Evolutionary conservation across 495 filamentous ascomycete species (phyloP).

Genomic region (Penicillium coprophilum): DNA sequence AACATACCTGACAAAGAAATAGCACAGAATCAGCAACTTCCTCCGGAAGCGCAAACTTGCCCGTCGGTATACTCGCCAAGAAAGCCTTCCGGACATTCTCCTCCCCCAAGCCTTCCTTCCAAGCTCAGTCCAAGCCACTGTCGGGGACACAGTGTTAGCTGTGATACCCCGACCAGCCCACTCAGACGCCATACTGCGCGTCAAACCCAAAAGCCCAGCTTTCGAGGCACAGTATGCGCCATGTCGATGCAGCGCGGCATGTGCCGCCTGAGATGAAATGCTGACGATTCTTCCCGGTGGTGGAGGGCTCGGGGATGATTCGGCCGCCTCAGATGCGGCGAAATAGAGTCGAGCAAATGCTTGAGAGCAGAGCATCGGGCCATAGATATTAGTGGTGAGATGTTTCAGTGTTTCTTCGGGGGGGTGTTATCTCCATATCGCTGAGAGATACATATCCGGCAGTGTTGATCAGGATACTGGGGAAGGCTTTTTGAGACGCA

Average conservation of each 20-base stretch:
- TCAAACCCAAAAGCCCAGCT: constrained; percentile 46
- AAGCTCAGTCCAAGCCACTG: constrained; percentile 43
- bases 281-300: constrained; percentile 41
- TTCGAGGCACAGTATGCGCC: constrained; percentile 53
- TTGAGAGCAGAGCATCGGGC: constrained; percentile 46
- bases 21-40: constrained; percentile 42
- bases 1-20: constrained; percentile 39
- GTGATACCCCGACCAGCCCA: constrained; percentile 41
- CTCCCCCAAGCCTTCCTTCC: constrained; percentile 43
- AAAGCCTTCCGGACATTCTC: constrained; percentile 33
- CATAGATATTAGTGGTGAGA: constrained; percentile 38
- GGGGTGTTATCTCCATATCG: constrained; percentile 38
- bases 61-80: constrained; percentile 37
- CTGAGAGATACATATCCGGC: constrained; percentile 46
- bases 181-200: constrained; percentile 50
- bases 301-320: constrained; percentile 19
- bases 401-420: constrained; percentile 43
- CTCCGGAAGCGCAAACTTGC: constrained; percentile 45
- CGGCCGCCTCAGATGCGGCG: constrained; percentile 18
- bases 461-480: constrained; percentile 43
- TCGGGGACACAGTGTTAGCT: constrained; percentile 40
- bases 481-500: constrained; percentile 21
- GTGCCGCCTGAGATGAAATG: constrained; percentile 41
- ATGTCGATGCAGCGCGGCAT: constrained; percentile 39
- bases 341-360: constrained; percentile 43